phyloP scores from a whole-genome alignment of 1,139 yeast genomes.

The Taphrina confusa region DNA sequence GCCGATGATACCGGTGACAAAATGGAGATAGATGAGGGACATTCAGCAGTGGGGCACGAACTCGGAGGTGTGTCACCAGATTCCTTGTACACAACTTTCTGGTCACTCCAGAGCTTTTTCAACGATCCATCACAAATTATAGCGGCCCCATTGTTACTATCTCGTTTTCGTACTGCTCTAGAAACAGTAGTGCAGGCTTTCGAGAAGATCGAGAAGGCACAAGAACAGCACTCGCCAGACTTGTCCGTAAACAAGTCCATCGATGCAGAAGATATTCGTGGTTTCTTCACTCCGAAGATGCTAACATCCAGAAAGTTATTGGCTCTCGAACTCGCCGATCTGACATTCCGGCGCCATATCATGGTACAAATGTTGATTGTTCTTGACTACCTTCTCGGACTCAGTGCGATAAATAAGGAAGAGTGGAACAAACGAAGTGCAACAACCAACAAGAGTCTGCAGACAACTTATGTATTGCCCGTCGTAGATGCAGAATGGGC shows the following conservation, averaged over 20 bases:
- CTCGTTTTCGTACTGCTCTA: conserved; percentile 21
- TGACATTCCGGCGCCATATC: conserved; percentile 46
- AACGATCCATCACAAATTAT: conserved; percentile 37
- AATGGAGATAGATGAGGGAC: conserved; percentile 37
- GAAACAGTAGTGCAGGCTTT: conserved; percentile 26
- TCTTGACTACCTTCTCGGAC: conserved; percentile 44
- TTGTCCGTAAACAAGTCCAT: no score
- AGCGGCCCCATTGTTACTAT: conserved; percentile 14
- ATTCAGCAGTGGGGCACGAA: conserved; percentile 31
- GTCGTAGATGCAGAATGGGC: conserved; percentile 42
- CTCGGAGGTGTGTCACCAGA: conserved; percentile 13
- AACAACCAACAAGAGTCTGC: conserved; percentile 44
- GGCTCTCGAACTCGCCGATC: conserved; percentile 43
- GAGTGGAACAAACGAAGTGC: conserved; percentile 38
- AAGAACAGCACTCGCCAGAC: background rate
- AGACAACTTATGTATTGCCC: conserved; percentile 41
- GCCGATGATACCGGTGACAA: conserved; percentile 10
- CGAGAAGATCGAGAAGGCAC: conserved; percentile 9
- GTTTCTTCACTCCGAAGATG: conserved; percentile 35
- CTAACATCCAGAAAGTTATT: conserved; percentile 28
- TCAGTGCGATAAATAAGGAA: conserved; percentile 41
- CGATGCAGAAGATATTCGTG: conserved; percentile 6
- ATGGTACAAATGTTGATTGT: conserved; percentile 45
- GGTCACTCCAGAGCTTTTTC: conserved; percentile 40
- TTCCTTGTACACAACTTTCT: conserved; percentile 38